Base-by-base conservation (phyloP, 2,329 filamentous ascomycete genomes). In the Furcasterigmium sp. region DNA sequence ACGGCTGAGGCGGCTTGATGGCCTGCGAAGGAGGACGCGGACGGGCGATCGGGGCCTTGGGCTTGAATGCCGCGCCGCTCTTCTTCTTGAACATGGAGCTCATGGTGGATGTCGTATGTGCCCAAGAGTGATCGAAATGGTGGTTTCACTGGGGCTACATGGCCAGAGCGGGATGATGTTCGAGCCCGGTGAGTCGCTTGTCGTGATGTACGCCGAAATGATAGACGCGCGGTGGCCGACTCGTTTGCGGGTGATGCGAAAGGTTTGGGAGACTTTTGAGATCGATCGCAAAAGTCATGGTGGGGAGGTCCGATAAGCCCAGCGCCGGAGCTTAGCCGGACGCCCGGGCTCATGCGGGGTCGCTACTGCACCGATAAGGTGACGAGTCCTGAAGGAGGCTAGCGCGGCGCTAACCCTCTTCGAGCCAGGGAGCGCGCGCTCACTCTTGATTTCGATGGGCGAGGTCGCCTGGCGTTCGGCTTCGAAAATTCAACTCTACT, bases 81-180 rank as follows among this genome's bases (percentile, higher is more conserved):
- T 73, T 70, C 64, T 87, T 85, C 67, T 86, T 86, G 62, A 84
- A 74, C 67, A 84, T 84, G 47, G 73, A 76, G 65, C 76, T 80
- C 71, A 85, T 84, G 53, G 65, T 72, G 66, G 45, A 35, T 36
- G 11, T 48, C 13, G 7, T 35, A 18, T 43, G 28, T 39, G 8
- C 30, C 13, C 9, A 36, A 35, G 43, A 13, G 18, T 25, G 37
- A 23, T 34, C 28, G 40, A 34, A n/a, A n/a, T n/a, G n/a, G n/a
- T n/a, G n/a, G n/a, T n/a, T n/a, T n/a, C n/a, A n/a, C n/a, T n/a
- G n/a, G n/a, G 23, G 23, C 23, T 26, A 26, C 23, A 26, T 26
- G 23, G 23, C n/a, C 23, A 26, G 23, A 42, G 14, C 32, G 21
- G 18, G n/a, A 17, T n/a, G n/a, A n/a, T n/a, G n/a, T n/a, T n/a